Evolutionary conservation across 208 protist species (phyloP).

Genomic region (Trypanosoma brucei): DNA sequence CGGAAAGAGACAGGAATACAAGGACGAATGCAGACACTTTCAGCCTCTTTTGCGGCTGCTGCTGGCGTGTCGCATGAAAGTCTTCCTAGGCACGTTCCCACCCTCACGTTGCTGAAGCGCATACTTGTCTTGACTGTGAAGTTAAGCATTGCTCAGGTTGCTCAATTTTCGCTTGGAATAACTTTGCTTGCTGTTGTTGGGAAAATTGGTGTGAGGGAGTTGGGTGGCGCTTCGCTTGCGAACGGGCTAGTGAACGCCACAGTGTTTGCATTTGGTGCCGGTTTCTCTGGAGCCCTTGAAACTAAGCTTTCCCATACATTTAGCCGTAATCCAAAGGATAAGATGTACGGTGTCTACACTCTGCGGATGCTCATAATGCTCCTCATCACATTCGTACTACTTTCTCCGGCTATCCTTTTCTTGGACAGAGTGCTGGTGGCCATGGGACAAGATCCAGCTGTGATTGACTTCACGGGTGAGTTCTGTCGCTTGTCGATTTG

Average conservation of each 20-base stretch:
- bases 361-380: conserved; percentile 76
- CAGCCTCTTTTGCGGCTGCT: background rate
- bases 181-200: conserved; percentile 54
- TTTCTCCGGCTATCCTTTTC: conserved; percentile 54
- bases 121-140: conserved; percentile 49
- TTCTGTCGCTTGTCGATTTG: conserved; percentile 60
- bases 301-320: conserved; percentile 75
- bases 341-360: conserved; percentile 66
- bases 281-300: conserved; percentile 73
- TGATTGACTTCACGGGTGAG: conserved; percentile 44
- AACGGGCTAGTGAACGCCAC: conserved; percentile 79
- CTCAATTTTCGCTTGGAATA: conserved; percentile 55
- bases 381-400: conserved; percentile 39
- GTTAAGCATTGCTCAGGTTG: conserved; percentile 50
- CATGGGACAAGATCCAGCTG: conserved; percentile 45
- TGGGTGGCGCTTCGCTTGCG: conserved; percentile 62
- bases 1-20: background rate
- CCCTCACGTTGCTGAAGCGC: conserved; percentile 17
- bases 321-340: conserved; percentile 59
- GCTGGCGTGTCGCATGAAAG: background rate
- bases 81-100: conserved; percentile 1
- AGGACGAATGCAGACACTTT: background rate
- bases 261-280: conserved; percentile 50
- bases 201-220: conserved; percentile 34
- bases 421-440: conserved; percentile 42